Conservation (phyloP, 768 basidiomycete genomes). For the Mycena leptocephala region DNA sequence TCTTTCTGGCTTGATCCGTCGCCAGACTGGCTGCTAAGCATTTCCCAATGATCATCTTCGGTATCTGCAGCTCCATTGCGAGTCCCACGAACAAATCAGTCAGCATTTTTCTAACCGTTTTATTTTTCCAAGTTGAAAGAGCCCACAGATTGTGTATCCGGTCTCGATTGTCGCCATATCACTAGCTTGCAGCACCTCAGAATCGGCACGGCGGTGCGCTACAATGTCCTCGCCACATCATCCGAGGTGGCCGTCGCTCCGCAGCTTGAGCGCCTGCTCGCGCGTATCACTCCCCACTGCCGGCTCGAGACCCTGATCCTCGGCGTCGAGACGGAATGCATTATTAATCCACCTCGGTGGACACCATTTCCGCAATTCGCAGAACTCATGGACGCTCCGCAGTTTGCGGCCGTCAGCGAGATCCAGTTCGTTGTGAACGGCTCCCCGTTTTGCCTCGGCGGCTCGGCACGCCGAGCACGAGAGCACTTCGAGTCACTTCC, state of each 20-base stretch:
- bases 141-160: not conserved
- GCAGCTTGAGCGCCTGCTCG: not conserved
- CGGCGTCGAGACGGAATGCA: not conserved
- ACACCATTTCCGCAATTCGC: not conserved
- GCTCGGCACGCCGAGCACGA: not conserved
- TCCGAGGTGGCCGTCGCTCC: not conserved
- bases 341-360: not conserved
- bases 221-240: not conserved
- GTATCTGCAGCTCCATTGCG: not conserved
- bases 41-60: not conserved
- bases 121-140: not conserved
- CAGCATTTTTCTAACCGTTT: not conserved
- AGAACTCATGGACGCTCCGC: not conserved
- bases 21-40: not conserved
- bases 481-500: not conserved
- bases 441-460: not conserved
- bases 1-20: not conserved
- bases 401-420: not conserved
- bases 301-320: not conserved
- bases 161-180: not conserved
- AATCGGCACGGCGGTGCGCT: not conserved
- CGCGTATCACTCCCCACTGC: not conserved
- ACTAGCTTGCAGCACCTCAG: not conserved
- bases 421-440: constrained; percentile 1
- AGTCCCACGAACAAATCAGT: not conserved